A percentile compares a stretch with the other conserved stretches of the same genome.
These are phyloP conservation scores for Mycena filopes DNA, from an alignment of 768 basidiomycete species.

Conservation along the genomic window DNA sequence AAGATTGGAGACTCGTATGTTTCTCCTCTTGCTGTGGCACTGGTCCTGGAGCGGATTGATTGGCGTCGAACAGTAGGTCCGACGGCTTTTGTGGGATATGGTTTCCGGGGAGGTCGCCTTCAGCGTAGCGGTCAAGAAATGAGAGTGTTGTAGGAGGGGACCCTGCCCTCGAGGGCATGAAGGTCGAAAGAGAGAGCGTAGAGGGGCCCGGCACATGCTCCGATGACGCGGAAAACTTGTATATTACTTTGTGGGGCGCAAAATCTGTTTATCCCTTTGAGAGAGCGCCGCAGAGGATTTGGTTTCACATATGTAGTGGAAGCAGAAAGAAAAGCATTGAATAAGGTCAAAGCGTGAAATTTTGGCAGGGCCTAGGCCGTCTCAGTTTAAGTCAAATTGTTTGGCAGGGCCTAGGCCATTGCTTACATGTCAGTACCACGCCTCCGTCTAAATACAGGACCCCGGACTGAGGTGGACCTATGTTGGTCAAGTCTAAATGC, in stretches of 20 bases:
- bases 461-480: too few relatives aligned
- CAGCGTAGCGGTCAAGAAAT: slow-evolving; percentile 4
- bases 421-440: too few relatives aligned
- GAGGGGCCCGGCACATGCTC: not conserved
- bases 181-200: not conserved
- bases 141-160: slow-evolving; percentile 8
- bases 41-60: not conserved
- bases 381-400: too few relatives aligned
- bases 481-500: not conserved
- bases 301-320: too few relatives aligned
- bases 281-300: too few relatives aligned
- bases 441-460: too few relatives aligned
- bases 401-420: too few relatives aligned
- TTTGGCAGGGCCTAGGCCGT: too few relatives aligned
- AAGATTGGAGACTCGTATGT: not conserved
- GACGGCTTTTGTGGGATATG: not conserved
- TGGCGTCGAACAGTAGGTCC: not conserved
- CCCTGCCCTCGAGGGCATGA: not conserved
- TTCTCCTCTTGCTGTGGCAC: not conserved
- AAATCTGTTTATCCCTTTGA: too few relatives aligned
- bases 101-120: slow-evolving; percentile 6
- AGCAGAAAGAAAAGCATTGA: too few relatives aligned
- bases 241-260: too few relatives aligned
- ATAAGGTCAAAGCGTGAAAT: slow-evolving; percentile 2
- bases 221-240: too few relatives aligned